Evolutionary conservation across 768 basidiomycete species (phyloP).

Genomic region (Amanita inopinata): DNA sequence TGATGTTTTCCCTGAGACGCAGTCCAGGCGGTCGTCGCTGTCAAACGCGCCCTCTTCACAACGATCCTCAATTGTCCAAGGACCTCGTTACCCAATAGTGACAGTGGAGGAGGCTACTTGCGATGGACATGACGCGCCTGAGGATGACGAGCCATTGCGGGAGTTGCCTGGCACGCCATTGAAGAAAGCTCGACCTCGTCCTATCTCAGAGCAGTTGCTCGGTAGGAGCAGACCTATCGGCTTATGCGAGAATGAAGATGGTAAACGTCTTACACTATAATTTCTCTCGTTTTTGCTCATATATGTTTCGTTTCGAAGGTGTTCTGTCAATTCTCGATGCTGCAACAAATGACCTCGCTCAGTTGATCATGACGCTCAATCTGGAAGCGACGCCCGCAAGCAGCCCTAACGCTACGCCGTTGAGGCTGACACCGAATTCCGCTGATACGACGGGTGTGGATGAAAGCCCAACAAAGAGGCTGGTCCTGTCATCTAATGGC

Average conservation of each 20-base stretch:
- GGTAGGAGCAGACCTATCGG: constrained; percentile 37
- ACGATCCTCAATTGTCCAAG: background rate
- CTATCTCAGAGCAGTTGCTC: constrained; percentile 55
- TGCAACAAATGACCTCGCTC: constrained; percentile 71
- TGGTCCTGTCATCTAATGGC: constrained; percentile 20
- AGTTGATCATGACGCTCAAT: constrained; percentile 72
- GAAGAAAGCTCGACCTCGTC: constrained; percentile 41
- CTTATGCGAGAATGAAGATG: constrained; percentile 45
- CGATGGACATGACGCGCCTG: constrained; percentile 34
- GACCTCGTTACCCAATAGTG: constrained; percentile 19
- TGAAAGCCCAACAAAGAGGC: constrained; percentile 20
- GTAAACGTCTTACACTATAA: constrained; percentile 22
- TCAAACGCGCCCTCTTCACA: constrained; percentile 7
- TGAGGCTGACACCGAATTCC: constrained; percentile 25
- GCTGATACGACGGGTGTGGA: constrained; percentile 9
- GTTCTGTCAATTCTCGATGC: constrained; percentile 66
- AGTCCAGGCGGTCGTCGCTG: constrained; percentile 9
- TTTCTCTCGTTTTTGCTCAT: constrained; percentile 4
- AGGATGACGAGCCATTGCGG: constrained; percentile 16
- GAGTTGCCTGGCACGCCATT: constrained; percentile 27
- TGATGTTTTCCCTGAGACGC: constrained; percentile 49
- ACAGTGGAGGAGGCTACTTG: constrained; percentile 43
- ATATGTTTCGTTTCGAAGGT: constrained; percentile 23
- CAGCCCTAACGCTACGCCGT: constrained; percentile 38
- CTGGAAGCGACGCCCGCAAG: constrained; percentile 65